A percentile compares a stretch with the other conserved stretches of the same genome.
These are phyloP conservation scores for Carex sylvatica DNA, from an alignment of 202 grass and related monocot genomes.

Conservation along the genomic window DNA sequence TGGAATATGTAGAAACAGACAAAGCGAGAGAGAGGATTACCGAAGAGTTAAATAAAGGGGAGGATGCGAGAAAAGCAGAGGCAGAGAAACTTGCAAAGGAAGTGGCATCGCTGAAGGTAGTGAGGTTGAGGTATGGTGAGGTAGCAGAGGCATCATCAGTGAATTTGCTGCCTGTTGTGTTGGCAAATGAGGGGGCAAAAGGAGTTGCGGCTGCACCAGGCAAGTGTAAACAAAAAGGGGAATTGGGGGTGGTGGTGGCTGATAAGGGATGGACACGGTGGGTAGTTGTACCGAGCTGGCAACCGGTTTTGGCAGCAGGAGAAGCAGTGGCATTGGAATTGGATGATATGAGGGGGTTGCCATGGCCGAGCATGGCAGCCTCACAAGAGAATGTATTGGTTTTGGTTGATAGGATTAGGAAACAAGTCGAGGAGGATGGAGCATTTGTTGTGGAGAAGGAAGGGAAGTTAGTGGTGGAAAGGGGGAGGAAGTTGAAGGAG, in stretches of 20 bases:
- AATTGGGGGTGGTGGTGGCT: conserved; percentile 57
- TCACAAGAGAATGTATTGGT: conserved; percentile 56
- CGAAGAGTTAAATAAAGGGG: conserved; percentile 56
- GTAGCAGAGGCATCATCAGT: conserved; percentile 67
- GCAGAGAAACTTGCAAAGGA: not conserved
- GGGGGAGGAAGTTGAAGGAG: conserved; percentile 46
- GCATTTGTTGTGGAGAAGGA: conserved; percentile 59
- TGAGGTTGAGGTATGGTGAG: conserved; percentile 66
- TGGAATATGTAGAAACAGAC: conserved; percentile 52
- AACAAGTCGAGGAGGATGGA: conserved; percentile 46
- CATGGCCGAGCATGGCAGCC: conserved; percentile 40
- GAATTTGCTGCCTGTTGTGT: conserved; percentile 55
- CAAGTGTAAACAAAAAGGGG: conserved; percentile 43
- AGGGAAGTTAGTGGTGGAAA: conserved; percentile 62
- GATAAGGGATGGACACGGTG: conserved; percentile 74
- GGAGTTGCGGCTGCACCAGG: conserved; percentile 48
- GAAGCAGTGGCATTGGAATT: conserved; percentile 57
- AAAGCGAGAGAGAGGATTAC: conserved; percentile 43
- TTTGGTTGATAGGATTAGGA: conserved; percentile 45
- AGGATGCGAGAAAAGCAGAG: conserved; percentile 30
- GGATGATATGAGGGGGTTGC: conserved; percentile 52
- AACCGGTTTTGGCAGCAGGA: conserved; percentile 35
- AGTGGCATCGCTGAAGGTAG: conserved; percentile 40
- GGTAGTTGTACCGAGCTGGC: conserved; percentile 83
- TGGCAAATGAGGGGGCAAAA: conserved; percentile 45